Evolutionary conservation across 768 basidiomycete species (phyloP).

Genomic region (Pisolithus sp.): DNA sequence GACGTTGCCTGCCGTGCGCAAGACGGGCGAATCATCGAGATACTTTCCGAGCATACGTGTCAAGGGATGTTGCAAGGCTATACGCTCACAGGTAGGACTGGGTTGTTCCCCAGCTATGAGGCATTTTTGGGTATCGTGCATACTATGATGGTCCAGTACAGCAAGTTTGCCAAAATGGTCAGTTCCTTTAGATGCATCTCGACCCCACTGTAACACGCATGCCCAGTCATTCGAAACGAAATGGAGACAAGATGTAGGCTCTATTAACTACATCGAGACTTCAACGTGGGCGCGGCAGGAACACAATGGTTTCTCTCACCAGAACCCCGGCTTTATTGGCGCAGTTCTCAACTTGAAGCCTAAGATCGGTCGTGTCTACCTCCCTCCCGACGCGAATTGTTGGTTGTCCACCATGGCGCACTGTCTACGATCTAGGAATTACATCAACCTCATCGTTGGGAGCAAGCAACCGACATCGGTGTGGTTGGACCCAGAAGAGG

Average conservation of each 20-base stretch:
- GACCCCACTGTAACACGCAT: background rate
- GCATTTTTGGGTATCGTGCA: constrained; percentile 86
- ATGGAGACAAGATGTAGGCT: constrained; percentile 68
- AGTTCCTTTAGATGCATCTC: constrained; percentile 6
- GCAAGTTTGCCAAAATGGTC: constrained; percentile 84
- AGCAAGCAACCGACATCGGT: constrained; percentile 78
- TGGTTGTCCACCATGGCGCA: constrained; percentile 80
- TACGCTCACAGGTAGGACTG: constrained; percentile 81
- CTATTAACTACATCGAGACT: constrained; percentile 83
- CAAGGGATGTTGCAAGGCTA: constrained; percentile 92
- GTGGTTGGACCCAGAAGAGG: constrained; percentile 75
- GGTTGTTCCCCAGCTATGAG: constrained; percentile 86
- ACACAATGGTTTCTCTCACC: constrained; percentile 88
- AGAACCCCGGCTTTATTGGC: constrained; percentile 82
- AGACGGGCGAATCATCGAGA: constrained; percentile 83
- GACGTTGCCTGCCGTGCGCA: constrained; percentile 58
- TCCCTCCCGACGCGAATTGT: constrained; percentile 89
- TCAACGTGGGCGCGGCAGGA: constrained; percentile 83
- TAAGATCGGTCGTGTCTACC: constrained; percentile 64
- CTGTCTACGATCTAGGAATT: constrained; percentile 78
- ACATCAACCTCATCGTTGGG: constrained; percentile 84
- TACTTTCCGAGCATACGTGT: constrained; percentile 83
- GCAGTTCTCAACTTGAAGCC: constrained; percentile 79
- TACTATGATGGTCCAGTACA: constrained; percentile 87
- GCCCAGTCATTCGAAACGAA: constrained; percentile 47